phyloP scores from a whole-genome alignment of 306 rosid genomes.

The Quercus agrifolia region DNA sequence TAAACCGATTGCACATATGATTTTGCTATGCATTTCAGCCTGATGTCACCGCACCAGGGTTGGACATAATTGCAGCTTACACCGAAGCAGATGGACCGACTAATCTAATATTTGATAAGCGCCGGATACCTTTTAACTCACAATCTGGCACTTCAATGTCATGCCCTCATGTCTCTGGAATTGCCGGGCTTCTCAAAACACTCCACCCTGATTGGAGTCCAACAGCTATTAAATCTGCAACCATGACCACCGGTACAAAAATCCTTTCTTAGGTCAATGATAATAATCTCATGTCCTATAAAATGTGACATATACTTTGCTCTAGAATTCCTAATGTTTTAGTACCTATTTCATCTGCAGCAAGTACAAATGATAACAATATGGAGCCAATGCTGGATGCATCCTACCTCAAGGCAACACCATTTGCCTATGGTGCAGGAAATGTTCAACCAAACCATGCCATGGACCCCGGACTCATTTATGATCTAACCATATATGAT shows the following conservation, averaged over 20 bases:
- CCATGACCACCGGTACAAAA: conserved; percentile 59
- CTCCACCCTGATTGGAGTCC: conserved; percentile 65
- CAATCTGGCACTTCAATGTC: conserved; percentile 65
- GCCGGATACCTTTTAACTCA: conserved; percentile 18
- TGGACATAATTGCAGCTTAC: conserved; percentile 43
- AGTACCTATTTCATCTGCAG: conserved; percentile 21
- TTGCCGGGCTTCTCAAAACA: conserved; percentile 47
- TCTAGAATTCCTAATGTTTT: neutral
- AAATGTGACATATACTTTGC: neutral
- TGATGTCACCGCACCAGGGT: conserved; percentile 62
- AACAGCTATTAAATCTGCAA: conserved; percentile 63
- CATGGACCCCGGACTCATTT: conserved; percentile 57
- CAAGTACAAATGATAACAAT: conserved; percentile 22
- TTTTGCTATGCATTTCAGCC: conserved; percentile 40
- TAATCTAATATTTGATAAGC: conserved; percentile 20
- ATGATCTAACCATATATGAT: conserved; percentile 37
- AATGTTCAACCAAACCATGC: conserved; percentile 55
- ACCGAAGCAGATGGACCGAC: conserved; percentile 17
- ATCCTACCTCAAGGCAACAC: conserved; percentile 25
- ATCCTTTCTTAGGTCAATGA: neutral
- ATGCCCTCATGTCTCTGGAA: conserved; percentile 64
- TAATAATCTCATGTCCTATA: neutral
- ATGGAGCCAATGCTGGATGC: conserved; percentile 13
- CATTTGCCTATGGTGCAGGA: conserved; percentile 57
- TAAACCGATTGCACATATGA: neutral